Conservation (phyloP, 139 green algal species). For the Tetraselmis chui region DNA sequence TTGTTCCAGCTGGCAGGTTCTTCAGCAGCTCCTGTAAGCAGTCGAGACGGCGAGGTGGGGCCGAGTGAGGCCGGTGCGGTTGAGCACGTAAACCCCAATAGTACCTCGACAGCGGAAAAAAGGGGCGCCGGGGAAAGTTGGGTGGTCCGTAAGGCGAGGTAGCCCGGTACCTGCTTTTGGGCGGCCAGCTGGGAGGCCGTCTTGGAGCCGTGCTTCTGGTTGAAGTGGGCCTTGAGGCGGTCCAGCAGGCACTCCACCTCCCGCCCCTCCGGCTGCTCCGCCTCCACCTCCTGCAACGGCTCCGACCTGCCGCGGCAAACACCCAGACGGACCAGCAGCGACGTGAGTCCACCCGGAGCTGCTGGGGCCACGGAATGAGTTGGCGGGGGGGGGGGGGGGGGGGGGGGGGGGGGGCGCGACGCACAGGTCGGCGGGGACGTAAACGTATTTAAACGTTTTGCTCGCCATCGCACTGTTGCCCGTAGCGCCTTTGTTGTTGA, state of each 20-base stretch:
- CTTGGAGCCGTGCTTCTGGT: not conserved
- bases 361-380: not conserved
- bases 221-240: slow-evolving; percentile 46
- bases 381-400: not conserved
- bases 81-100: slow-evolving; percentile 18
- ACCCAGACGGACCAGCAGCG: not conserved
- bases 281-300: slow-evolving; percentile 35
- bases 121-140: not conserved
- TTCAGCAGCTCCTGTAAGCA: slow-evolving; percentile 24
- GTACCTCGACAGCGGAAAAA: slow-evolving; percentile 11
- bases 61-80: slow-evolving; percentile 20
- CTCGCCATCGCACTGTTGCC: too few species aligned
- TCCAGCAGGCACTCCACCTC: slow-evolving; percentile 68
- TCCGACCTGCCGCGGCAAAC: slow-evolving; percentile 34
- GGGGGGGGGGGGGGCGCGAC: not conserved
- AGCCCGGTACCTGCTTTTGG: slow-evolving; percentile 13
- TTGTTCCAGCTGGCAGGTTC: slow-evolving; percentile 19
- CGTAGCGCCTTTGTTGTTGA: too few species aligned
- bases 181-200: slow-evolving; percentile 10
- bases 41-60: slow-evolving; percentile 10
- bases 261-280: slow-evolving; percentile 27
- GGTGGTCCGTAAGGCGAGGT: not conserved
- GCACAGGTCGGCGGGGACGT: slow-evolving; percentile 55
- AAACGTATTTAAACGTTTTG: slow-evolving; percentile 47
- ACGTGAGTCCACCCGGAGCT: not conserved